Base-by-base conservation (phyloP, 2,329 filamentous ascomycete genomes). In the Hyphodiscus sp. region DNA sequence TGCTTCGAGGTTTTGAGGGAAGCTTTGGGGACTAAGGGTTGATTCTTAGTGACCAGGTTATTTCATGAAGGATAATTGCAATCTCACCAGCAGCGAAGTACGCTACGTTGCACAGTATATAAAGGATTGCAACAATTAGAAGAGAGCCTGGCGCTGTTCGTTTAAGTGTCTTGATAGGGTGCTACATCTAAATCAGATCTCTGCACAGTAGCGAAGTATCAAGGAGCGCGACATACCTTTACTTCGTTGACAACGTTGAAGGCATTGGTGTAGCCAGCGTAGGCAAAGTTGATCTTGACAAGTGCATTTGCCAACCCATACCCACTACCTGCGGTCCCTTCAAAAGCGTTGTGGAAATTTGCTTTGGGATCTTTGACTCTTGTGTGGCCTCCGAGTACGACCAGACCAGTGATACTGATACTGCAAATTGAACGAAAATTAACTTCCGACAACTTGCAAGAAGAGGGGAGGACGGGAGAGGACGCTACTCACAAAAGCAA, bases 181-280 rank as follows among this genome's bases (percentile, higher is more conserved):
- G 78, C 72, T 81, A 41, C 16, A 13, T 13, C 1, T 30, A n/a
- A 16, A 3, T 50, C 9, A 47, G 26, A 23, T 19, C 13, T 15
- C 13, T 45, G 23, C 2, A 15, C 15, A 47, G 2, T n/a, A 19
- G 30, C 10, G 6, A 4, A 7, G 16, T 23, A 10, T n/a, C n/a
- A 26, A 2, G 26, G 26, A 20, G 7, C 15, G n/a, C 16, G 6
- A 51, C 56, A 38, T 55, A 74, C 73, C 64, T 76, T 76, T 58
- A 83, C 76, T 65, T 85, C 81, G 50, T 82, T 82, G 53, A 80
- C 77, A 2, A 85, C 73, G 56, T 82, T 82, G 67, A 84, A 84
- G 0, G 80, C 78, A 57, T 84, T 85, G 11, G 73, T 68, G 55
- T 76, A 84, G 1, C 81, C 81, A 0, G 70, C 65, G 55, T 82